Percentiles rank a stretch among this genome's conserved stretches.
phyloP scores from a whole-genome alignment of 257 asterid genomes.

The Nicotiana undulata region DNA sequence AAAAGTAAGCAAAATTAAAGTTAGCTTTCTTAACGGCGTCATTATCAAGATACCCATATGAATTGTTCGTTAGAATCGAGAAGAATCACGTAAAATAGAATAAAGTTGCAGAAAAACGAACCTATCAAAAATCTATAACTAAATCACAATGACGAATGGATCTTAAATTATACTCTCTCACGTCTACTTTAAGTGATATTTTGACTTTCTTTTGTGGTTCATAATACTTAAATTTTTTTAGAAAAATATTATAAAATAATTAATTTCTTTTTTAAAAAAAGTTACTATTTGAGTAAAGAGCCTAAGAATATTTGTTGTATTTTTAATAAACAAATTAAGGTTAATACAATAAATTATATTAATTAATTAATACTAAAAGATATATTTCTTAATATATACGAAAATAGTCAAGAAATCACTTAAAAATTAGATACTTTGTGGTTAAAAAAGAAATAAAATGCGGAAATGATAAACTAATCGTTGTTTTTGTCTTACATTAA shows the following conservation, averaged over 20 bases:
- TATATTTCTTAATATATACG: too few relatives aligned
- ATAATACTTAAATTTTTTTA: too few relatives aligned
- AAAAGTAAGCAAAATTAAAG: background rate
- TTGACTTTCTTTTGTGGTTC: too few relatives aligned
- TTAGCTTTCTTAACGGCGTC: background rate
- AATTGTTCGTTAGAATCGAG: background rate
- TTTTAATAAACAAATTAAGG: too few relatives aligned
- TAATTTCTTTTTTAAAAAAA: too few relatives aligned
- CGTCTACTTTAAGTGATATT: too few relatives aligned
- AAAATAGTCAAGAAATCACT: too few relatives aligned
- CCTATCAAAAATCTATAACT: background rate
- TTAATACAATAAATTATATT: too few relatives aligned
- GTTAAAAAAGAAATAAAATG: background rate
- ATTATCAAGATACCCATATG: background rate
- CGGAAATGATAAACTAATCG: background rate
- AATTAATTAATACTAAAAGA: too few relatives aligned
- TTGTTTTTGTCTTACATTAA: background rate
- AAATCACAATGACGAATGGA: background rate
- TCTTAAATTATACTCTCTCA: background rate
- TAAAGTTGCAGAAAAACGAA: background rate
- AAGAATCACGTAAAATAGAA: background rate
- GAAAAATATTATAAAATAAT: too few relatives aligned
- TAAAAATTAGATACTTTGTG: background rate
- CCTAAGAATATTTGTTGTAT: too few relatives aligned
- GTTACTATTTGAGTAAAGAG: too few relatives aligned